Evolutionary conservation across 2,329 filamentous ascomycete species (phyloP).

Genomic region (Epichloe bromicola): DNA sequence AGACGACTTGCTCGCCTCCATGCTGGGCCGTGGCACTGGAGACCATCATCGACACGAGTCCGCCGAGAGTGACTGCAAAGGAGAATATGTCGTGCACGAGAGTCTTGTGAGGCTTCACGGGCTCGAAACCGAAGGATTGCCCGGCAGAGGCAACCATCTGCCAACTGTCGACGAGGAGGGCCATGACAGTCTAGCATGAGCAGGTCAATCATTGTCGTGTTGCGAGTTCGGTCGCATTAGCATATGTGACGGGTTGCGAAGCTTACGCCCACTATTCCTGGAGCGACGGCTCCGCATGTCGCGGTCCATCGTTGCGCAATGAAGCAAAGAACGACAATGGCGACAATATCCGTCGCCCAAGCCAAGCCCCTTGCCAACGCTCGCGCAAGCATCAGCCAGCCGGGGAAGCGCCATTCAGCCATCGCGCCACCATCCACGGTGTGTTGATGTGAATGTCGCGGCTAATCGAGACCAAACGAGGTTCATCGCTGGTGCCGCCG

Average conservation of each 20-base stretch:
- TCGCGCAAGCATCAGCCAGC: slow-evolving; percentile 9
- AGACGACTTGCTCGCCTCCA: background rate
- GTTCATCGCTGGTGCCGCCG: background rate
- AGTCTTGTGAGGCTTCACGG: slow-evolving; percentile 15
- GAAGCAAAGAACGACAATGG: slow-evolving; percentile 20
- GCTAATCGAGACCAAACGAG: background rate
- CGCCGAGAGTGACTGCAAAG: slow-evolving; percentile 20
- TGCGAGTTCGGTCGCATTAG: too few species aligned
- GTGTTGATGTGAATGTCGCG: background rate
- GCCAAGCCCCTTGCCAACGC: slow-evolving; percentile 16
- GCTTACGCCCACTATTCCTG: slow-evolving; percentile 21
- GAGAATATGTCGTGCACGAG: slow-evolving; percentile 21
- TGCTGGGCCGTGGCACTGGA: slow-evolving; percentile 5
- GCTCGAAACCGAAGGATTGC: slow-evolving; percentile 13
- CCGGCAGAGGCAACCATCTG: slow-evolving; percentile 19
- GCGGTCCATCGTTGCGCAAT: slow-evolving; percentile 19
- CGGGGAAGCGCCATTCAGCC: slow-evolving; percentile 1
- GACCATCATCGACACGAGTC: slow-evolving; percentile 21
- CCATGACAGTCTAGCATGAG: slow-evolving; percentile 9
- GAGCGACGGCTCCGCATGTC: slow-evolving; percentile 16
- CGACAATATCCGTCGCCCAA: slow-evolving; percentile 19
- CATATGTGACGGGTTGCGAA: background rate
- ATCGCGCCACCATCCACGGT: background rate
- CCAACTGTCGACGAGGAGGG: slow-evolving; percentile 26
- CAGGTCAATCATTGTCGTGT: background rate